These are phyloP conservation scores for Penicillium nucicola DNA, from an alignment of 495 filamentous ascomycete genomes.

Conservation along the genomic window DNA sequence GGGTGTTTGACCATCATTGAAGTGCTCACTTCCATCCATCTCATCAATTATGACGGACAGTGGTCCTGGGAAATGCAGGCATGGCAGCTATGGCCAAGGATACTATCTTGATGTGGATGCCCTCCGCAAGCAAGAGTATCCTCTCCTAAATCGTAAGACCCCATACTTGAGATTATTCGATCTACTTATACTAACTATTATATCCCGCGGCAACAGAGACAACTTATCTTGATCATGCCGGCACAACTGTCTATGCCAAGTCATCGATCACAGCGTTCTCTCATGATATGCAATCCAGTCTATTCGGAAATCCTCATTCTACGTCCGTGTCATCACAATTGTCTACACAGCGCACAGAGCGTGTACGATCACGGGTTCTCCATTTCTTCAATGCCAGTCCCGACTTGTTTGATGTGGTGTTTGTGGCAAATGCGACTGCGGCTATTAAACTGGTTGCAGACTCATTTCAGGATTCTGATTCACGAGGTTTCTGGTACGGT, in stretches of 20 bases:
- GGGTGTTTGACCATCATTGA: too few relatives aligned
- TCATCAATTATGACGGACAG: too few relatives aligned
- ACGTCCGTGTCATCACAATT: slow-evolving; percentile 76
- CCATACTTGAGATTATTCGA: background rate
- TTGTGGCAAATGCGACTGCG: slow-evolving; percentile 89
- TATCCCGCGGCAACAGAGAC: slow-evolving; percentile 45
- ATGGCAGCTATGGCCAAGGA: slow-evolving; percentile 20
- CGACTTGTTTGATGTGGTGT: slow-evolving; percentile 80
- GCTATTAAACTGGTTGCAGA: slow-evolving; percentile 85
- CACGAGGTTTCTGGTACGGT: slow-evolving; percentile 70
- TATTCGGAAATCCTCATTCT: slow-evolving; percentile 93
- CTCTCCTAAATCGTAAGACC: slow-evolving; percentile 67
- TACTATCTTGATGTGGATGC: slow-evolving; percentile 68
- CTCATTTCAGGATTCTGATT: slow-evolving; percentile 57
- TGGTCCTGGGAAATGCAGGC: too few relatives aligned
- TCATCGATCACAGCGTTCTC: slow-evolving; percentile 78
- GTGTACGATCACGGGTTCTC: slow-evolving; percentile 68
- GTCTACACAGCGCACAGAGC: slow-evolving; percentile 70
- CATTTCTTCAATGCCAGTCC: slow-evolving; percentile 83
- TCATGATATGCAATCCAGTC: slow-evolving; percentile 67
- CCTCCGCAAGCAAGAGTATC: slow-evolving; percentile 73
- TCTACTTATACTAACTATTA: background rate
- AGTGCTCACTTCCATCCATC: too few relatives aligned
- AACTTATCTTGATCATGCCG: slow-evolving; percentile 91
- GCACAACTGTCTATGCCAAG: slow-evolving; percentile 76